These are phyloP conservation scores for Botrytis hyacinthi DNA, from an alignment of 2,329 filamentous ascomycete species.

Conservation along the genomic window DNA sequence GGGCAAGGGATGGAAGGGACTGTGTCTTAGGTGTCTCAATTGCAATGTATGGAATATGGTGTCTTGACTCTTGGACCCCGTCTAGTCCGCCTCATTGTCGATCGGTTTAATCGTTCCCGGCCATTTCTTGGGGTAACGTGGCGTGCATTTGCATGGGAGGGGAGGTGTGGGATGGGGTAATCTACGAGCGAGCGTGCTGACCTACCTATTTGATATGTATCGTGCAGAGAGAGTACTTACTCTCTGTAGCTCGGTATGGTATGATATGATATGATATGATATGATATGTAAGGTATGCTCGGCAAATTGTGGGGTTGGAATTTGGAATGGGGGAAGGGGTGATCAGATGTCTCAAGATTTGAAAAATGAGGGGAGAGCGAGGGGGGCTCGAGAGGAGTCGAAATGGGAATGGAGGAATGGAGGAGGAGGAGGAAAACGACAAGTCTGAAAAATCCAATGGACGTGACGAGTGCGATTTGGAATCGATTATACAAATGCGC, in stretches of 20 bases:
- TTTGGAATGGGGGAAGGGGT: background rate
- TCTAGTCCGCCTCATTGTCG: background rate
- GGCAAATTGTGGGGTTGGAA: background rate
- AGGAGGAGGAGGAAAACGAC: background rate
- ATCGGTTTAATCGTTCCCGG: background rate
- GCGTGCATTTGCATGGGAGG: background rate
- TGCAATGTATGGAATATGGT: background rate
- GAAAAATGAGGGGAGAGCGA: background rate
- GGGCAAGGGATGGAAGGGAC: background rate
- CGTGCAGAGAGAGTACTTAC: background rate
- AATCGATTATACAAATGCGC: background rate
- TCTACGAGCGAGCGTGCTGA: background rate
- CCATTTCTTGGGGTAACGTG: background rate
- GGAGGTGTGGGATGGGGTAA: background rate
- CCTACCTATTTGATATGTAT: background rate
- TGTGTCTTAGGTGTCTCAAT: background rate
- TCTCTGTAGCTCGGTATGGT: background rate
- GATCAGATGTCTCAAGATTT: background rate
- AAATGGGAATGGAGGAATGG: background rate
- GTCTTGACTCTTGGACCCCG: background rate
- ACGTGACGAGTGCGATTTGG: background rate
- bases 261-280: background rate
- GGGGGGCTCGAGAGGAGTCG: background rate
- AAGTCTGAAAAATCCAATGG: background rate
- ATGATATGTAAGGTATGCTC: background rate